phyloP scores from a whole-genome alignment of 768 basidiomycete genomes.

The Polyporus arcularius region DNA sequence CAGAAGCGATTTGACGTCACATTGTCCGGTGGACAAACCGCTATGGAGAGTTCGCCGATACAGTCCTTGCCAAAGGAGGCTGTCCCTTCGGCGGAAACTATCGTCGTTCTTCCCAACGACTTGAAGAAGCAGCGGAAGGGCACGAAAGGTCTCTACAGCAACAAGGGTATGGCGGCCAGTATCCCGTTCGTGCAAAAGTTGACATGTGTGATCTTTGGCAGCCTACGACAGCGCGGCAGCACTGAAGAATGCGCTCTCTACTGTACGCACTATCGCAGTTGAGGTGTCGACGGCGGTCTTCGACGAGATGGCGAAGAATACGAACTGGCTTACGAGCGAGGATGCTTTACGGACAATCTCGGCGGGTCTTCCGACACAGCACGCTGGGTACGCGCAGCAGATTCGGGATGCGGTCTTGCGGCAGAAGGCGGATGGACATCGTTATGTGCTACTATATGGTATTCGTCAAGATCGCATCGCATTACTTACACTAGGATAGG shows the following conservation, averaged over 20 bases:
- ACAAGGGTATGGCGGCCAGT: conserved; percentile 51
- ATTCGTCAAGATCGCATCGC: conserved; percentile 19
- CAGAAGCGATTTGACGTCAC: conserved; percentile 73
- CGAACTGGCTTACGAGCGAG: conserved; percentile 73
- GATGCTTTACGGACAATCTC: conserved; percentile 69
- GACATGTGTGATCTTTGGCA: conserved; percentile 25
- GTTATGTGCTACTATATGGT: conserved; percentile 19
- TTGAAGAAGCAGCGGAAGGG: conserved; percentile 74
- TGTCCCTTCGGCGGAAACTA: conserved; percentile 46
- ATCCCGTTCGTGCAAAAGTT: background rate
- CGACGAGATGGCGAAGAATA: conserved; percentile 57
- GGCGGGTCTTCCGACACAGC: conserved; percentile 54
- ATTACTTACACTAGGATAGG: conserved; percentile 9
- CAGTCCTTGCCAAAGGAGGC: conserved; percentile 37
- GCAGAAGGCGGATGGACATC: conserved; percentile 61
- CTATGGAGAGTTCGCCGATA: conserved; percentile 40
- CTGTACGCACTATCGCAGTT: conserved; percentile 69
- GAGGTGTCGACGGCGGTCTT: conserved; percentile 65
- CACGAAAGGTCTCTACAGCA: conserved; percentile 66
- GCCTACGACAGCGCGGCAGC: conserved; percentile 65
- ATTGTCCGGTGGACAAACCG: conserved; percentile 56
- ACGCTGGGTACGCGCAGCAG: conserved; percentile 63
- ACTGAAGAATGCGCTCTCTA: conserved; percentile 56
- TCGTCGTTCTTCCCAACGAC: conserved; percentile 68
- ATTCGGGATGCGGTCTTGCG: conserved; percentile 67